Evolutionary conservation across 805 yeast genomes (phyloP).

Genomic region (Barnettozyma californica): DNA sequence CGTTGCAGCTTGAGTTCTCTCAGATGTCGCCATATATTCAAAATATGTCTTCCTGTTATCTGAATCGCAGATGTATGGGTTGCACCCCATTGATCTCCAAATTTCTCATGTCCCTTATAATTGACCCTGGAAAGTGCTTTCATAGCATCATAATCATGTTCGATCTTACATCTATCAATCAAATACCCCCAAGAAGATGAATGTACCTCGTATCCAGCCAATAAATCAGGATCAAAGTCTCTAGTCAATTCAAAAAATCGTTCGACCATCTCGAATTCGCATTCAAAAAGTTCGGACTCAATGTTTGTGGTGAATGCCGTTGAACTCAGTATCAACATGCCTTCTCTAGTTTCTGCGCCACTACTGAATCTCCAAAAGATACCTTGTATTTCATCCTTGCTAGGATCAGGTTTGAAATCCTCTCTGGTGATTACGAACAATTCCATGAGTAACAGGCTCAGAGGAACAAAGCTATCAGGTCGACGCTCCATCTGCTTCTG

Average conservation of each 20-base stretch:
- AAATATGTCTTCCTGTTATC: slow-evolving; percentile 75
- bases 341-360: slow-evolving; percentile 33
- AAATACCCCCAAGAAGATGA: slow-evolving; percentile 86
- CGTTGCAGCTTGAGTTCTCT: slow-evolving; percentile 60
- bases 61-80: slow-evolving; percentile 66
- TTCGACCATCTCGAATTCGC: slow-evolving; percentile 57
- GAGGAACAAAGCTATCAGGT: slow-evolving; percentile 38
- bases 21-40: slow-evolving; percentile 81
- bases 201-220: slow-evolving; percentile 82
- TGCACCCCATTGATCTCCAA: slow-evolving; percentile 74
- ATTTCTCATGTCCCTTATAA: slow-evolving; percentile 42
- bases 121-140: slow-evolving; percentile 57
- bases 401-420: slow-evolving; percentile 58
- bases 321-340: slow-evolving; percentile 30
- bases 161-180: slow-evolving; percentile 51
- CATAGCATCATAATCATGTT: slow-evolving; percentile 48
- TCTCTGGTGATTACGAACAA: slow-evolving; percentile 56
- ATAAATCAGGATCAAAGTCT: slow-evolving; percentile 76
- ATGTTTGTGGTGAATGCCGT: slow-evolving; percentile 4
- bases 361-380: slow-evolving; percentile 62
- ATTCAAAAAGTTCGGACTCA: slow-evolving; percentile 28
- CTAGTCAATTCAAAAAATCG: slow-evolving; percentile 52
- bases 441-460: slow-evolving; percentile 64
- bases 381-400: slow-evolving; percentile 47
- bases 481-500: slow-evolving; percentile 28